Evolutionary conservation across 1,284 basidiomycete genomes (phyloP).

Genomic region (Trametes sp.): DNA sequence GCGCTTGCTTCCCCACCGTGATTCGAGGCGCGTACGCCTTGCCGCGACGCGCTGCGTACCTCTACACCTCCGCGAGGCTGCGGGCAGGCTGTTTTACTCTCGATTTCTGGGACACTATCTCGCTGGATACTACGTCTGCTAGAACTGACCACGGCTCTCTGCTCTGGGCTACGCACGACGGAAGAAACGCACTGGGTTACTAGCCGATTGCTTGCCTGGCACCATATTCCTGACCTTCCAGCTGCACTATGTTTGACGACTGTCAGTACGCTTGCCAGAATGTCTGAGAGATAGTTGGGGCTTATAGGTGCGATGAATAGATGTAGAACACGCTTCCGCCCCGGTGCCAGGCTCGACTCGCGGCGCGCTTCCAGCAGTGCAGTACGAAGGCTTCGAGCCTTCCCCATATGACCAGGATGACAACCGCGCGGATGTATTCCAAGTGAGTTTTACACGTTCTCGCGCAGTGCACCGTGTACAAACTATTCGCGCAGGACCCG

Average conservation of each 20-base stretch:
- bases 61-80: slow-evolving; percentile 4
- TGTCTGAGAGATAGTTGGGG: slow-evolving; percentile 5
- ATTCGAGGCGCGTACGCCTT: slow-evolving; percentile 3
- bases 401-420: slow-evolving; percentile 65
- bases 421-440: slow-evolving; percentile 49
- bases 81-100: slow-evolving; percentile 6
- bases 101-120: too few relatives aligned
- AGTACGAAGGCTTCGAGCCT: slow-evolving; percentile 89
- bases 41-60: background rate
- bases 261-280: slow-evolving; percentile 59
- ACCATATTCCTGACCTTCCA: background rate
- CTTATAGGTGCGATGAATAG: slow-evolving; percentile 48
- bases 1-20: slow-evolving; percentile 9
- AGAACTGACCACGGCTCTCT: background rate
- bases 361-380: slow-evolving; percentile 62
- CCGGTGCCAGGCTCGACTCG: slow-evolving; percentile 49
- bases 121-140: too few relatives aligned
- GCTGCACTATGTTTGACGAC: slow-evolving; percentile 78
- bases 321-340: slow-evolving; percentile 83
- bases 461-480: background rate
- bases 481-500: slow-evolving; percentile 20
- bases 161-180: background rate
- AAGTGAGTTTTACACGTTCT: slow-evolving; percentile 41
- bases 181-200: background rate
- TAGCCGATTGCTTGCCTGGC: background rate